These are phyloP conservation scores for Verbascum thapsus DNA, from an alignment of 257 asterid genomes.

Conservation along the genomic window DNA sequence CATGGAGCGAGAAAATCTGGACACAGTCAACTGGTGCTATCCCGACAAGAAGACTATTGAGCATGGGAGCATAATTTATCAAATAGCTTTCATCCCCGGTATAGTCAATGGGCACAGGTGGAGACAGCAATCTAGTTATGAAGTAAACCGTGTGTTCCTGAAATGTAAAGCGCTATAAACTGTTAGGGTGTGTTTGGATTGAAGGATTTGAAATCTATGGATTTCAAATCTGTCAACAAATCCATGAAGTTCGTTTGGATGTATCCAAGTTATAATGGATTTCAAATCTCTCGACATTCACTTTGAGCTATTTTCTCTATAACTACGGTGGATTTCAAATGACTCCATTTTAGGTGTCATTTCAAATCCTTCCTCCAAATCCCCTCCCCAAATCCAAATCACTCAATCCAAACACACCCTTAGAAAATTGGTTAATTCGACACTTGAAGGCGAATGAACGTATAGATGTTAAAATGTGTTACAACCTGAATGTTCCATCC, in stretches of 20 bases:
- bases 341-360: too few species aligned
- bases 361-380: too few species aligned
- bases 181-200: too few species aligned
- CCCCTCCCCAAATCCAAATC: too few species aligned
- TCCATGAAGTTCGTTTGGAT: too few species aligned
- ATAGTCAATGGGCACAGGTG: slow-evolving; percentile 68
- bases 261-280: too few species aligned
- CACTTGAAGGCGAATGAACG: neutral
- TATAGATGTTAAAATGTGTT: slow-evolving; percentile 19
- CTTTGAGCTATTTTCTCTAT: too few species aligned
- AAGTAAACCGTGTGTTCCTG: slow-evolving; percentile 89
- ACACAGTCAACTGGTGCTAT: slow-evolving; percentile 91
- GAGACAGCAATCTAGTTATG: slow-evolving; percentile 85
- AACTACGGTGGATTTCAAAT: too few species aligned
- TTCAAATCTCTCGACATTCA: too few species aligned
- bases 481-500: slow-evolving; percentile 96
- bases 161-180: slow-evolving; percentile 32
- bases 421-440: slow-evolving; percentile 11
- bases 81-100: slow-evolving; percentile 75
- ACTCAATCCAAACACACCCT: too few species aligned
- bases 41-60: slow-evolving; percentile 88
- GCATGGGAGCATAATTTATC: slow-evolving; percentile 81
- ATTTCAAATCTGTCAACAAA: too few species aligned
- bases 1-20: slow-evolving; percentile 94
- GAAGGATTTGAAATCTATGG: too few species aligned